Percentiles rank a stretch among this genome's conserved stretches.
These are phyloP conservation scores for Suhomyces choctaworum DNA, from an alignment of 1,139 yeast species.

Conservation along the genomic window DNA sequence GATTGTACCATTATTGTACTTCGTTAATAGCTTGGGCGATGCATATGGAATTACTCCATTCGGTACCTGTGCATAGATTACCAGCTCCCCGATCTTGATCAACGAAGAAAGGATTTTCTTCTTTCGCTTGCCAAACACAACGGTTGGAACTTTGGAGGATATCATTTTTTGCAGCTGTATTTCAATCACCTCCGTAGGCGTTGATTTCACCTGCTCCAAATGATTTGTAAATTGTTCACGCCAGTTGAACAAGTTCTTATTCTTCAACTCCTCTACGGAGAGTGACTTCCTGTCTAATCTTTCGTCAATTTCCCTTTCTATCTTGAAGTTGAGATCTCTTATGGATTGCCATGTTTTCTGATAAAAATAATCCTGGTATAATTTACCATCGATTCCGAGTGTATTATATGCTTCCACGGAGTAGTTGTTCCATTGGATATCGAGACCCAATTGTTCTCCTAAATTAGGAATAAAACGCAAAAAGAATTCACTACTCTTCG, in stretches of 20 bases:
- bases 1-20: slow-evolving; percentile 30
- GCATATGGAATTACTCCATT: slow-evolving; percentile 37
- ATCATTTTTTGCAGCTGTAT: slow-evolving; percentile 31
- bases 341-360: slow-evolving; percentile 39
- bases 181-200: neutral
- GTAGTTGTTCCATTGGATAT: slow-evolving; percentile 25
- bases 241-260: slow-evolving; percentile 25
- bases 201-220: slow-evolving; percentile 1
- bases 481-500: slow-evolving; percentile 40
- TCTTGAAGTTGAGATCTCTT: slow-evolving; percentile 26
- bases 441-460: slow-evolving; percentile 30
- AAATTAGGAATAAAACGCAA: slow-evolving; percentile 45
- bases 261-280: slow-evolving; percentile 31
- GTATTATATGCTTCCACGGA: slow-evolving; percentile 29
- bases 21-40: slow-evolving; percentile 41
- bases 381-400: slow-evolving; percentile 40
- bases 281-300: slow-evolving; percentile 19
- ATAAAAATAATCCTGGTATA: slow-evolving; percentile 28
- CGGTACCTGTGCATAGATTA: slow-evolving; percentile 37
- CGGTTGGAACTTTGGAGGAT: slow-evolving; percentile 23
- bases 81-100: slow-evolving; percentile 39
- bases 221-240: neutral
- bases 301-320: slow-evolving; percentile 42
- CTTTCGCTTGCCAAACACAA: slow-evolving; percentile 41
- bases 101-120: slow-evolving; percentile 38